Percentiles rank a stretch among this genome's conserved stretches.
Evolutionary conservation across 768 basidiomycete genomes (phyloP).

Genomic region (Kwoniella newhampshirensis): DNA sequence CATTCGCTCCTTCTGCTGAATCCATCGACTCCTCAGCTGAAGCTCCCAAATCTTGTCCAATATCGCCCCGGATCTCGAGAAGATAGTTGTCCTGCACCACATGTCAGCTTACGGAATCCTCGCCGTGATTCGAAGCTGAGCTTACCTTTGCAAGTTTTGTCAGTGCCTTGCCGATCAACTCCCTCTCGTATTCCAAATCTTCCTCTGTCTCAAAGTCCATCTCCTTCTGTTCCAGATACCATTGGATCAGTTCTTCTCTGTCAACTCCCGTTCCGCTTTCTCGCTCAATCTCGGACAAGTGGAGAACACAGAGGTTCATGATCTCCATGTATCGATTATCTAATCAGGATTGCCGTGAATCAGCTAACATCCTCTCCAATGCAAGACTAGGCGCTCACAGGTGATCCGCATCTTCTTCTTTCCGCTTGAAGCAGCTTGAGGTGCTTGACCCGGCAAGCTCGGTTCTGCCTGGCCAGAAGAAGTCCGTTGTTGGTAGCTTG

Average conservation of each 20-base stretch:
- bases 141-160: slow-evolving; percentile 85
- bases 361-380: too few species aligned
- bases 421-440: slow-evolving; percentile 55
- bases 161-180: slow-evolving; percentile 84
- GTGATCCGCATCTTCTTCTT: slow-evolving; percentile 80
- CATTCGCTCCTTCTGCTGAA: slow-evolving; percentile 57
- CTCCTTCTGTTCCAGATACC: slow-evolving; percentile 92
- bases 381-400: slow-evolving; percentile 51
- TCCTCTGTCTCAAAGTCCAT: slow-evolving; percentile 76
- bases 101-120: background rate
- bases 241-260: slow-evolving; percentile 88
- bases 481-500: slow-evolving; percentile 51
- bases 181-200: slow-evolving; percentile 84
- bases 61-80: slow-evolving; percentile 77
- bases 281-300: slow-evolving; percentile 73
- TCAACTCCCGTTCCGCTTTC: slow-evolving; percentile 75
- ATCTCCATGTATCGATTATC: slow-evolving; percentile 89
- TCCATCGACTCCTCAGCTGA: slow-evolving; percentile 58
- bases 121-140: slow-evolving; percentile 8
- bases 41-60: slow-evolving; percentile 60
- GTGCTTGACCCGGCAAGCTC: slow-evolving; percentile 20
- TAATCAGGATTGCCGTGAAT: slow-evolving; percentile 16
- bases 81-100: slow-evolving; percentile 63
- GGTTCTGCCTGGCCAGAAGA: slow-evolving; percentile 23
- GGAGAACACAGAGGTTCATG: slow-evolving; percentile 75